Evolutionary conservation across 768 basidiomycete genomes (phyloP).

Genomic region (Pleurotus ostreatus): DNA sequence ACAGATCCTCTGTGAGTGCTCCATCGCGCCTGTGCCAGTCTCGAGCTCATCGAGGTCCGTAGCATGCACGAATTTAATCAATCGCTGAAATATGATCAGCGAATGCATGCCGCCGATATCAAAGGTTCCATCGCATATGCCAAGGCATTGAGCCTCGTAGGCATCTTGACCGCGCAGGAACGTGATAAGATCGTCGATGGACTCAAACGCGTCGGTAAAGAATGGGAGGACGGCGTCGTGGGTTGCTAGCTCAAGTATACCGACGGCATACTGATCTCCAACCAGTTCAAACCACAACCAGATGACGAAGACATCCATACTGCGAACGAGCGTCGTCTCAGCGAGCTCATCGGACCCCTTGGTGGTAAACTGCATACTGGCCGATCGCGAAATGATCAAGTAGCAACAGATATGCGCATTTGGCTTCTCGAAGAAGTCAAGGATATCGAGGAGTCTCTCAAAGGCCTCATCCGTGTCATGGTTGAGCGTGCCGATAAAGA

Average conservation of each 20-base stretch:
- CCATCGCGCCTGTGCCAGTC: not conserved
- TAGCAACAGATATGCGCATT: constrained; percentile 95
- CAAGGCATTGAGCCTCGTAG: constrained; percentile 75
- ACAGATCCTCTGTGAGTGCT: constrained; percentile 78
- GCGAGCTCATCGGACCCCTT: constrained; percentile 87
- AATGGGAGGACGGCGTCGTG: constrained; percentile 82
- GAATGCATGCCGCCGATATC: constrained; percentile 92
- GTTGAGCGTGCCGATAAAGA: constrained; percentile 92
- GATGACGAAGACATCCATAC: constrained; percentile 99
- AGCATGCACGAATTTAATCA: constrained; percentile 99
- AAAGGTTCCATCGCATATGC: constrained; percentile 95
- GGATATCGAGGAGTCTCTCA: constrained; percentile 63
- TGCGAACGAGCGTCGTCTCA: constrained; percentile 92
- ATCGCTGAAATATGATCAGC: constrained; percentile 89
- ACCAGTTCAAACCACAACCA: constrained; percentile 68
- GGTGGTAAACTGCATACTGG: constrained; percentile 98
- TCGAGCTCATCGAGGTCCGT: constrained; percentile 15
- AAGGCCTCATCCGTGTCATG: constrained; percentile 81
- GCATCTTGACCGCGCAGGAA: constrained; percentile 79
- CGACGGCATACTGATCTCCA: not conserved
- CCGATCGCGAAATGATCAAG: constrained; percentile 96
- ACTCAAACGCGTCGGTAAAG: constrained; percentile 67
- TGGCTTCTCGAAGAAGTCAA: constrained; percentile 85
- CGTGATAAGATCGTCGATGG: constrained; percentile 70
- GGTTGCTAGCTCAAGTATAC: constrained; percentile 17